Evolutionary conservation across 1,139 yeast genomes (phyloP), one percentile per base, ranked within the genome.

Genomic region (Tardiomyces depauwii): DNA sequence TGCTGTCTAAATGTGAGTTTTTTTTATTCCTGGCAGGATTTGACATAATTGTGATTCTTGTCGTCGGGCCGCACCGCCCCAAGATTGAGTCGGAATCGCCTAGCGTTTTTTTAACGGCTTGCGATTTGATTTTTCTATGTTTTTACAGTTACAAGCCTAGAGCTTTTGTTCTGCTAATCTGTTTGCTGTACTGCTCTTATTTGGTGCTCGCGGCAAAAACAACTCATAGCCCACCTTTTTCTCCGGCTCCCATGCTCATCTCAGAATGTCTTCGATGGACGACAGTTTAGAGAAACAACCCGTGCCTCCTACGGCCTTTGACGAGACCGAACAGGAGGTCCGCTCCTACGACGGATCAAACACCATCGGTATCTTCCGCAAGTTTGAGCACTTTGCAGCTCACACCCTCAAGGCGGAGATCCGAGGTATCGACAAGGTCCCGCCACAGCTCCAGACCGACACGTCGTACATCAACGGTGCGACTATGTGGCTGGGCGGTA

Each of bases 401-500:
- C 36, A 30, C 36, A 30, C 36, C 36, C 36, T 30, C n/a, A 30
- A 30, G 16, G 36, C 36, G 41, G 89, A 82, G 65, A 72, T 79
- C 32, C 76, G 82, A 58, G 89, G 89, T 59, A 75, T 82, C 51
- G 87, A 80, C 55, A 63, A 76, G 41, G 74, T 82, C 47, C 80
- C 84, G 21, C 86, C 78, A 49, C 82, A 76, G 45, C 85, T 81
- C 61, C 77, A 79, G 54, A 70, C 74, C 42, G 87, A 81, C 48
- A 69, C 66, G 44, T 78, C 86, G 32, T 60, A 82, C 47, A 69
- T 77, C 70, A 76, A 74, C 55, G 85, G 93, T 25, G 88, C 89
- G 40, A 73, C 89, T 47, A 85, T 88, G 95, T 88, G 96, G 96
- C 74, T 84, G 59, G 82, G 93, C 25, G 95, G 95, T 36, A 88